Evolutionary conservation across 768 basidiomycete genomes (phyloP), one percentile per base, ranked within the genome.

Genomic region (Mycena amicta): DNA sequence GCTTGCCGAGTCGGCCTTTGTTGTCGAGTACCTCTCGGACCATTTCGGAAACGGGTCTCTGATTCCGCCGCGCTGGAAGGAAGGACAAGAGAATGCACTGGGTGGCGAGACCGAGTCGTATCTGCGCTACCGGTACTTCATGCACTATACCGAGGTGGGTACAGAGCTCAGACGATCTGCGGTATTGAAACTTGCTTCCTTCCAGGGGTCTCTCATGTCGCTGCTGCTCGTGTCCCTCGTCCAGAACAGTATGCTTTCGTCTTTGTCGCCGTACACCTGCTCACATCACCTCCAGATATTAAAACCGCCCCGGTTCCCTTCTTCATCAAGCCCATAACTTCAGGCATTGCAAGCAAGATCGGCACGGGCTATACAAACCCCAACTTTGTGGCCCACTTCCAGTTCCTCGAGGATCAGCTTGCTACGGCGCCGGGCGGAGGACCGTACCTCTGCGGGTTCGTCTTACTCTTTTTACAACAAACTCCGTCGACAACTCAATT

Each of bases 1-100:
- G 2, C 54, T 78, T 8, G 74, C 76, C 6, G 77, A 78, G 64
- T 76, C 74, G 40, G 74, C 70, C 6, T 65, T 73, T 18, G 71
- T 77, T 49, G 63, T 70, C 56, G 69, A 63, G 43, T 60, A 63
- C 29, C 29, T 63, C 26, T 20, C 43, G 33, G 58, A 63, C 23
- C 62, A 63, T 41, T 63, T 63, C 11, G 55, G 52, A 12, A 23
- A 29, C 3, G n/a, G 53, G 3, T 2, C 30, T 3, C 31, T 63
- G 40, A 51, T 60, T 5, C 62, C 62, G 5, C 23, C 22, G 27
- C 55, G 56, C 16, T 52, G 50, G 50, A 33, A 52, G 22, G 29
- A 30, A 5, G 50, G 50, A 4, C 27, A 20, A 18, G 50, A 52
- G 31, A 26, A 26, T 16, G 15, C 5, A 23, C 13, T 52, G 11